Conservation (phyloP, 2,329 filamentous ascomycete species). For the Myriosclerotinia duriaeana region DNA sequence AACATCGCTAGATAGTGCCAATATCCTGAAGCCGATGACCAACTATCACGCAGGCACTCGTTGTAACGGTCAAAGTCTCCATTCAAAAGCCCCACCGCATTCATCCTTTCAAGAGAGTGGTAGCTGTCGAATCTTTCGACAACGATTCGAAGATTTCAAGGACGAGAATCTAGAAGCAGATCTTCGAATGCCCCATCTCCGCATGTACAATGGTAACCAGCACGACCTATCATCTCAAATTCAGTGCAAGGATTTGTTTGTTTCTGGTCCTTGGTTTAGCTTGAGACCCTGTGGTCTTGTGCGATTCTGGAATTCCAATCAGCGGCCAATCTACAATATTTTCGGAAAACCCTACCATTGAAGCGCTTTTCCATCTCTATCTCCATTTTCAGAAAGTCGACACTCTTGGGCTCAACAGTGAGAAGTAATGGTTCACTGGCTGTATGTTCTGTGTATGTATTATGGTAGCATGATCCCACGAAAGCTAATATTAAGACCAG, state of each 20-base stretch:
- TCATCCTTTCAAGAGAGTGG: no score
- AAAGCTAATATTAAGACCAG: conserved; percentile 16
- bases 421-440: conserved; percentile 14
- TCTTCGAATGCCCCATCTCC: not conserved
- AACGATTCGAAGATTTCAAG: not conserved
- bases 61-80: not conserved
- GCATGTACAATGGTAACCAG: not conserved
- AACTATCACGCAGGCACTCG: not conserved
- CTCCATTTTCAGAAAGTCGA: not conserved
- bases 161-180: not conserved
- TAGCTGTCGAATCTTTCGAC: not conserved
- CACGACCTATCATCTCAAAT: conserved; percentile 1
- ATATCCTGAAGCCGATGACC: not conserved
- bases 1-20: not conserved
- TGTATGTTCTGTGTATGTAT: not conserved
- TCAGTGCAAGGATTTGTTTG: not conserved
- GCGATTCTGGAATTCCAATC: not conserved
- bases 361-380: not conserved
- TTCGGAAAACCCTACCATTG: not conserved
- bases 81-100: not conserved
- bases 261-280: not conserved
- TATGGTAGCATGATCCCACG: conserved; percentile 4
- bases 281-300: not conserved
- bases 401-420: conserved; percentile 11
- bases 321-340: not conserved